Evolutionary conservation across 1,139 yeast genomes (phyloP).

Genomic region (Scheffersomyces quercinus): DNA sequence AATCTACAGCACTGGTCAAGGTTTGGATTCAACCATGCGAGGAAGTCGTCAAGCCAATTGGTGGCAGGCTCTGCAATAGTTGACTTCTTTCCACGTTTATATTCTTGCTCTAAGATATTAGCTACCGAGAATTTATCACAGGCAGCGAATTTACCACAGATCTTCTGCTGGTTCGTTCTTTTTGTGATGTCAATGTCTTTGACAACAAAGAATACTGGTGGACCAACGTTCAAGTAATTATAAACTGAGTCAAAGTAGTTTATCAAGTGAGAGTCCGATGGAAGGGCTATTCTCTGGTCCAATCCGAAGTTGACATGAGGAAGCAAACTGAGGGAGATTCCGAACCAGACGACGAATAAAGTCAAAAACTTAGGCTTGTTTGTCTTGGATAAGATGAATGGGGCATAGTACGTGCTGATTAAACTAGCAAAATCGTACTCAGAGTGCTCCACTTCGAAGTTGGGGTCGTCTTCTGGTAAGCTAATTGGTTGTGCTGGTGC

Average conservation of each 20-base stretch:
- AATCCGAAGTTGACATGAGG: conserved; percentile 77
- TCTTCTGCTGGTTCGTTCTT: conserved; percentile 61
- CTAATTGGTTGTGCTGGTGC: conserved; percentile 2
- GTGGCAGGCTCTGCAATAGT: conserved; percentile 81
- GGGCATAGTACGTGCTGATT: conserved; percentile 45
- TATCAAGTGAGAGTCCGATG: conserved; percentile 76
- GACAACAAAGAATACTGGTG: conserved; percentile 86
- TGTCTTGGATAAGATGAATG: conserved; percentile 52
- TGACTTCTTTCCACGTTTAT: conserved; percentile 61
- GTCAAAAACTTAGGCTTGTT: conserved; percentile 51
- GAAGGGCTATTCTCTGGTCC: conserved; percentile 88
- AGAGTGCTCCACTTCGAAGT: conserved; percentile 14
- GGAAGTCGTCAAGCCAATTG: conserved; percentile 90
- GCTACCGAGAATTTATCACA: conserved; percentile 79
- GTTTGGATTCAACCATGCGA: conserved; percentile 83
- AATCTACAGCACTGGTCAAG: conserved; percentile 84
- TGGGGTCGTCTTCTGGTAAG: conserved; percentile 11
- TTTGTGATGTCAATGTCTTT: conserved; percentile 62
- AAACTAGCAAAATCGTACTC: conserved; percentile 29
- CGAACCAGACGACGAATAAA: conserved; percentile 61
- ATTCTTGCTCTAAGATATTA: conserved; percentile 85
- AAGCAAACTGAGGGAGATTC: conserved; percentile 63
- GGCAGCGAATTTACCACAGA: conserved; percentile 86
- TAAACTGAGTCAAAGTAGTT: conserved; percentile 78
- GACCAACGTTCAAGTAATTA: conserved; percentile 77